These are phyloP conservation scores for Candida sp. DNA, from an alignment of 1,139 yeast species.

Conservation along the genomic window DNA sequence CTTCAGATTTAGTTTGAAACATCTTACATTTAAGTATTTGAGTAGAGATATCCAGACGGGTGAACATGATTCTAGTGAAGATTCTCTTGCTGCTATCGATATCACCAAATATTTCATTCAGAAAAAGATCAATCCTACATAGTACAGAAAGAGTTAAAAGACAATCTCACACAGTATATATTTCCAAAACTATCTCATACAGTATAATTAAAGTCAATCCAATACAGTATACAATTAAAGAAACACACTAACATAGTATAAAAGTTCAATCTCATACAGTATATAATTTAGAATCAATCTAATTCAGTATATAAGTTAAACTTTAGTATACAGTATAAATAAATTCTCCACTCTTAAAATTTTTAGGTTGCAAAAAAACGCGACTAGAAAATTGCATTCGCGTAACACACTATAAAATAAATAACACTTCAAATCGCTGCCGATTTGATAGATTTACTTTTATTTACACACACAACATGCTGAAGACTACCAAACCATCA, in stretches of 20 bases:
- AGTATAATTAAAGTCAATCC: too few species aligned
- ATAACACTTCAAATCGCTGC: neutral
- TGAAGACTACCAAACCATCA: conserved; percentile 11
- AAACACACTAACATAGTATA: too few species aligned
- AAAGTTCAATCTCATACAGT: too few species aligned
- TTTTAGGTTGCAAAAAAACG: neutral
- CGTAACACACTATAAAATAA: neutral
- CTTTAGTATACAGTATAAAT: too few species aligned
- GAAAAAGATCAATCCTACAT: conserved; percentile 14
- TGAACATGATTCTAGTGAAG: conserved; percentile 89
- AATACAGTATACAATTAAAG: too few species aligned
- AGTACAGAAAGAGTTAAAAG: neutral
- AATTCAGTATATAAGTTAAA: too few species aligned
- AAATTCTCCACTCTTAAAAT: too few species aligned
- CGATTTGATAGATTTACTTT: neutral
- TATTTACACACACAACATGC: neutral
- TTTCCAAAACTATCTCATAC: too few species aligned
- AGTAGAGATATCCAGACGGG: conserved; percentile 78
- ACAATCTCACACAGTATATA: too few species aligned
- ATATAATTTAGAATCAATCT: too few species aligned
- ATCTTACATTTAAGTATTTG: conserved; percentile 66
- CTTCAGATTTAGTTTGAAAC: conserved; percentile 64
- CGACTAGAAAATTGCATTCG: neutral
- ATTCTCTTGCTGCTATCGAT: conserved; percentile 84
- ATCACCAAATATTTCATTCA: conserved; percentile 55